Evolutionary conservation across 179 eudicot species (phyloP).

Genomic region (Beta lomatogona): DNA sequence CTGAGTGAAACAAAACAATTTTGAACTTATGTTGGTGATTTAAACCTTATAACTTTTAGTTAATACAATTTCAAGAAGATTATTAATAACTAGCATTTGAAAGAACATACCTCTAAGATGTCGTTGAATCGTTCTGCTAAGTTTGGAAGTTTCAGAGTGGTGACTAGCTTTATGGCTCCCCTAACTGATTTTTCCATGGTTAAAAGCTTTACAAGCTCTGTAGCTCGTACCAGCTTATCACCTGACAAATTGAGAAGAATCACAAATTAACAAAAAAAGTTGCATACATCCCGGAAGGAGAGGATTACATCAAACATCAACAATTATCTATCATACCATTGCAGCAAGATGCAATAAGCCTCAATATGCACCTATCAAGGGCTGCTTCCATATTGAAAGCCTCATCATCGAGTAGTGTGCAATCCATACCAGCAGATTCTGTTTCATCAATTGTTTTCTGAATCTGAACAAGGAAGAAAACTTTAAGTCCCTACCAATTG

Average conservation of each 20-base stretch:
- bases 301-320: background rate
- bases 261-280: background rate
- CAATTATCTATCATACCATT: conserved; percentile 52
- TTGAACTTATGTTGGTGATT: background rate
- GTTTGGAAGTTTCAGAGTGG: conserved; percentile 86
- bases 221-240: conserved; percentile 92
- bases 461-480: conserved; percentile 46
- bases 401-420: conserved; percentile 73
- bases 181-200: conserved; percentile 81
- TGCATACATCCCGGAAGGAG: background rate
- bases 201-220: conserved; percentile 86
- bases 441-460: conserved; percentile 72
- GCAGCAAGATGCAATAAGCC: conserved; percentile 95
- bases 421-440: conserved; percentile 61
- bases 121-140: conserved; percentile 84
- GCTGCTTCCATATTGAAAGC: conserved; percentile 74
- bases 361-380: conserved; percentile 91
- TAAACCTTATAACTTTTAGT: background rate
- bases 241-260: conserved; percentile 45
- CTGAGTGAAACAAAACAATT: conserved; percentile 42
- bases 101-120: conserved; percentile 72
- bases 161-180: conserved; percentile 95
- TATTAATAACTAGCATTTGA: background rate
- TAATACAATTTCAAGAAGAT: background rate
- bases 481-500: background rate